Conservation (phyloP, 2,329 filamentous ascomycete species). For the Penicillium sp. region DNA sequence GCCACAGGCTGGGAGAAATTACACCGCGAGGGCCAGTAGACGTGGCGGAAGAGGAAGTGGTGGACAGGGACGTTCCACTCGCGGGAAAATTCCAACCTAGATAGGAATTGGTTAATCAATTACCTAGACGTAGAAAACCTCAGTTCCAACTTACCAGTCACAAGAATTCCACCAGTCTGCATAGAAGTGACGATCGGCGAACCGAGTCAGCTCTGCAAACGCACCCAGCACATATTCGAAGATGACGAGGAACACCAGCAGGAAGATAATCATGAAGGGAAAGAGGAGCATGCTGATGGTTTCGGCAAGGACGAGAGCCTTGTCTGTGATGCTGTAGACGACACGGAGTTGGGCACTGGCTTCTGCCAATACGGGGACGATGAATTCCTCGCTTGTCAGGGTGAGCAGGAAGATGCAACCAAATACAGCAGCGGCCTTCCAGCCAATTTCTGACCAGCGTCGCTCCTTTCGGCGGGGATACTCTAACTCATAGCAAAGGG, state of each 20-base stretch:
- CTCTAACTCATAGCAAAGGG: constrained; percentile 95
- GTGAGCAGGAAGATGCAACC: constrained; percentile 95
- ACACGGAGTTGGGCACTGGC: constrained; percentile 58
- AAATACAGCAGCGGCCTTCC: constrained; percentile 86
- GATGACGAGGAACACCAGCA: constrained; percentile 95
- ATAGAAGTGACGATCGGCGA: constrained; percentile 94
- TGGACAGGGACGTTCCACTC: constrained; percentile 99
- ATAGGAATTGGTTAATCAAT: not conserved
- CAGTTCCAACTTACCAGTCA: constrained; percentile 44
- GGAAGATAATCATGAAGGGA: constrained; percentile 93
- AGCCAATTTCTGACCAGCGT: constrained; percentile 76
- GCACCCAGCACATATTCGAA: constrained; percentile 96
- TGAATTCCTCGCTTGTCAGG: constrained; percentile 89
- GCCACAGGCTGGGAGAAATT: constrained; percentile 74
- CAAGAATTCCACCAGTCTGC: constrained; percentile 67
- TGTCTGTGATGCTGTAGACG: constrained; percentile 59
- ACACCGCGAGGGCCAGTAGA: constrained; percentile 79
- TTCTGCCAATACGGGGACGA: constrained; percentile 81
- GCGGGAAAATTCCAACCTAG: constrained; percentile 84
- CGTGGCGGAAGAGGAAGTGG: constrained; percentile 89
- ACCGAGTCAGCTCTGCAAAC: constrained; percentile 89
- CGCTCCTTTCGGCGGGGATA: constrained; percentile 79
- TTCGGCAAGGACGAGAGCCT: constrained; percentile 77
- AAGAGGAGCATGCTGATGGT: constrained; percentile 89
- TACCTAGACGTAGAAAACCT: not conserved